These are phyloP conservation scores for Hypocrella siamensis DNA, from an alignment of 2,329 filamentous ascomycete genomes.

Conservation along the genomic window DNA sequence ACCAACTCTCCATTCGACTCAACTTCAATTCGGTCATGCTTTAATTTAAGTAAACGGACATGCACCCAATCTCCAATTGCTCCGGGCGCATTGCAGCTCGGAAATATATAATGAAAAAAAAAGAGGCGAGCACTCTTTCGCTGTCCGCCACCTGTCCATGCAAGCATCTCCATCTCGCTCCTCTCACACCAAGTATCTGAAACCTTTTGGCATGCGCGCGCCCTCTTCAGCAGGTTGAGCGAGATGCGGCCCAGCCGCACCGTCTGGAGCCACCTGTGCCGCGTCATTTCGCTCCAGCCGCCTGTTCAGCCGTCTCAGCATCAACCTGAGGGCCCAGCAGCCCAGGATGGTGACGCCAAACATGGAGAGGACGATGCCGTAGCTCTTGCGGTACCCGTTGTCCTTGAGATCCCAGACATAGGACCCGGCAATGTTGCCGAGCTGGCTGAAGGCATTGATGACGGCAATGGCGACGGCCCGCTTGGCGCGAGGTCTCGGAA, in stretches of 20 bases:
- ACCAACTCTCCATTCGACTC: no score
- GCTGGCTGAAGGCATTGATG: slow-evolving; percentile 42
- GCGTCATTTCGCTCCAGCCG: slow-evolving; percentile 27
- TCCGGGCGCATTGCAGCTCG: no score
- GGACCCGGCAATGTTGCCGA: slow-evolving; percentile 43
- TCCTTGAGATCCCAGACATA: slow-evolving; percentile 47
- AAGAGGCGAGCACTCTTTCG: no score
- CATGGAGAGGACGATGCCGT: slow-evolving; percentile 49
- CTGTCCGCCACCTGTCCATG: no score
- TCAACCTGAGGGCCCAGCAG: slow-evolving; percentile 29
- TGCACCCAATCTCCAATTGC: no score
- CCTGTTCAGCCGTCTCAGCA: slow-evolving; percentile 30
- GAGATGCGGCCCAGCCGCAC: background rate
- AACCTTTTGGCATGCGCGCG: slow-evolving; percentile 4
- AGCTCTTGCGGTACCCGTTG: slow-evolving; percentile 47
- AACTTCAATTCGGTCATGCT: no score
- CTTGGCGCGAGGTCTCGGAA: slow-evolving; percentile 43
- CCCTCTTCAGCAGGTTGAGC: background rate
- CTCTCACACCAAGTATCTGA: slow-evolving; percentile 3
- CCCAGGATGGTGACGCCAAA: slow-evolving; percentile 42
- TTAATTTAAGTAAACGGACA: no score
- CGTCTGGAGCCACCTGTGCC: background rate
- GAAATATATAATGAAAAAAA: no score
- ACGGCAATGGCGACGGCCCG: slow-evolving; percentile 44
- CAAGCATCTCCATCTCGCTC: background rate